Conservation (phyloP, 75 land plant genomes). For the Selaginella moellendorffii region DNA sequence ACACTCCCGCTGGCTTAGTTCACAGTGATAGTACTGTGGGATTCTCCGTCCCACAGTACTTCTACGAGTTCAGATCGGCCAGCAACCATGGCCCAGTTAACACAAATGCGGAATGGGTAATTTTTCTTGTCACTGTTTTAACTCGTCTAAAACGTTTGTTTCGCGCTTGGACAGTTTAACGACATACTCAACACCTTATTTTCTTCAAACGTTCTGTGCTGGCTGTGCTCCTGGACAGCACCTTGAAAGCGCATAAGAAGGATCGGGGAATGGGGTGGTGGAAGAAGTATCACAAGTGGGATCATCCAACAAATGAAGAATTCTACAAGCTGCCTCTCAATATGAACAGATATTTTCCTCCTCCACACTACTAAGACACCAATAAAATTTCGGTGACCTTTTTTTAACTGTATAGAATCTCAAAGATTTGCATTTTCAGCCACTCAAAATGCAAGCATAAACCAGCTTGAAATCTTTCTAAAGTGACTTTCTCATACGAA, state of each 20-base stretch:
- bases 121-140: not conserved
- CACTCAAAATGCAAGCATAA: too few species aligned
- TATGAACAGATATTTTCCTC: conserved; percentile 6
- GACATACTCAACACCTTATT: conserved; percentile 2
- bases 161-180: conserved; percentile 1
- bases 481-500: too few species aligned
- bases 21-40: too few species aligned
- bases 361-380: not conserved
- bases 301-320: conserved; percentile 6
- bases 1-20: too few species aligned
- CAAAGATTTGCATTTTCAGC: too few species aligned
- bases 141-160: not conserved
- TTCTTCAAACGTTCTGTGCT: conserved; percentile 1
- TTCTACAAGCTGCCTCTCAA: conserved; percentile 2
- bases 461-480: too few species aligned
- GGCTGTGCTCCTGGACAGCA: not conserved
- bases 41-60: conserved; percentile 8
- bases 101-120: conserved; percentile 6
- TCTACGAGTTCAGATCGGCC: not conserved
- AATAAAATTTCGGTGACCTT: not conserved
- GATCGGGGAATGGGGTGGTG: conserved; percentile 8
- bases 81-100: not conserved
- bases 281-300: conserved; percentile 3
- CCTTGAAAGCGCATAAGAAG: conserved; percentile 1
- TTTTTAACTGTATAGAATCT: too few species aligned